Percentiles rank a stretch among this genome's conserved stretches.
phyloP scores from a whole-genome alignment of 1,284 basidiomycete species.

The Pseudozyma tsukubaensis region DNA sequence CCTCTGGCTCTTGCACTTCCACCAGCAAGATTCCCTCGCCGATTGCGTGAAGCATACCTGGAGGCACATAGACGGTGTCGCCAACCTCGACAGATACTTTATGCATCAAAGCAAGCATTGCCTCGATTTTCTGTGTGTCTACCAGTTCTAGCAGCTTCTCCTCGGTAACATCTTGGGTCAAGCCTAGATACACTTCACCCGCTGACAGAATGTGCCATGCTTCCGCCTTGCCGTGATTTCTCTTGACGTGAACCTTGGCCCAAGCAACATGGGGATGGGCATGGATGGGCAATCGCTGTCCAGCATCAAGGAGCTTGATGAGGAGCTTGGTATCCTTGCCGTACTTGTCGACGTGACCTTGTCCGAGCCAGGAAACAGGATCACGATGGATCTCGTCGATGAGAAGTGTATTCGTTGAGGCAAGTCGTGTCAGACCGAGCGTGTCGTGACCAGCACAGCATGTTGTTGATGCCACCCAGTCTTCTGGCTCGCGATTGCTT shows the following conservation, averaged over 20 bases:
- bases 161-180: constrained; percentile 13
- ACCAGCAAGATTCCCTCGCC: constrained; percentile 33
- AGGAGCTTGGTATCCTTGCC: constrained; percentile 38
- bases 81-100: constrained; percentile 20
- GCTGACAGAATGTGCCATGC: constrained; percentile 33
- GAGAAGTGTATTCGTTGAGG: constrained; percentile 21
- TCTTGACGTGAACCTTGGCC: constrained; percentile 20
- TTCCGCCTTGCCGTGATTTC: constrained; percentile 42
- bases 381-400: constrained; percentile 27
- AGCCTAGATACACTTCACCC: constrained; percentile 26
- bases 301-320: constrained; percentile 39
- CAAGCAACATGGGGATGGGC: constrained; percentile 39
- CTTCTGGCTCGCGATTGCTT: constrained; percentile 30
- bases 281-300: constrained; percentile 37
- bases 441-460: constrained; percentile 42
- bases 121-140: constrained; percentile 28
- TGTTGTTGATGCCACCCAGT: constrained; percentile 40
- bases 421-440: constrained; percentile 29
- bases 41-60: constrained; percentile 40
- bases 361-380: constrained; percentile 25
- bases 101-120: constrained; percentile 33
- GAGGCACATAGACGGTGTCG: constrained; percentile 39
- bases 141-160: constrained; percentile 25
- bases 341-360: constrained; percentile 23
- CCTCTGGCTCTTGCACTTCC: constrained; percentile 40